Percentiles rank a stretch among this genome's conserved stretches.
Evolutionary conservation across 2,329 filamentous ascomycete species (phyloP).

Genomic region (Magnaporthiopsis incrustans): DNA sequence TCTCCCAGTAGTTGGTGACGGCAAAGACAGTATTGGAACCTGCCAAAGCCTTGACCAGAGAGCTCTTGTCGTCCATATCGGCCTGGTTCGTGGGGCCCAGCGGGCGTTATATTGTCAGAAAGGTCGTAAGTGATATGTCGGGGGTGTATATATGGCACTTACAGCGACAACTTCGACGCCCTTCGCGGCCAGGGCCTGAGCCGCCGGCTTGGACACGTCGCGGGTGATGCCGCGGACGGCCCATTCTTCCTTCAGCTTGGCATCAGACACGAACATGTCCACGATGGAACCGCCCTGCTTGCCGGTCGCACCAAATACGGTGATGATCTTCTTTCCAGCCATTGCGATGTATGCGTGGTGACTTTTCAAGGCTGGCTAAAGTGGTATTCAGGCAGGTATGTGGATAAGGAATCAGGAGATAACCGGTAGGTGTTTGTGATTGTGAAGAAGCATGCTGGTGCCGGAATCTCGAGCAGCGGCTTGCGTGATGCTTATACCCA

Average conservation of each 20-base stretch:
- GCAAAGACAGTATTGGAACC: constrained; percentile 41
- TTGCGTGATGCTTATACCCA: neutral
- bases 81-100: constrained; percentile 22
- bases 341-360: neutral
- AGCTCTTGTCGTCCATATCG: constrained; percentile 38
- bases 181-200: constrained; percentile 28
- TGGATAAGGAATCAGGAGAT: neutral
- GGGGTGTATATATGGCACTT: neutral
- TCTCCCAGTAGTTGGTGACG: constrained; percentile 45
- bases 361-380: neutral
- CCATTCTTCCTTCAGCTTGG: constrained; percentile 14
- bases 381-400: neutral
- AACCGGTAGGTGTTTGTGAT: neutral
- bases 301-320: constrained; percentile 20
- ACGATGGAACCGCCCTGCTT: constrained; percentile 18
- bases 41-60: constrained; percentile 33
- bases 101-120: neutral
- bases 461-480: neutral
- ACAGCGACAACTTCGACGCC: constrained; percentile 37
- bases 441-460: neutral
- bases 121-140: neutral
- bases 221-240: constrained; percentile 40
- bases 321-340: constrained; percentile 12
- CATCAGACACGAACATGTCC: constrained; percentile 15
- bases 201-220: constrained; percentile 26